Percentiles rank a stretch among this genome's conserved stretches.
Evolutionary conservation across 2,329 filamentous ascomycete genomes (phyloP).

Genomic region (Curvularia sp.): DNA sequence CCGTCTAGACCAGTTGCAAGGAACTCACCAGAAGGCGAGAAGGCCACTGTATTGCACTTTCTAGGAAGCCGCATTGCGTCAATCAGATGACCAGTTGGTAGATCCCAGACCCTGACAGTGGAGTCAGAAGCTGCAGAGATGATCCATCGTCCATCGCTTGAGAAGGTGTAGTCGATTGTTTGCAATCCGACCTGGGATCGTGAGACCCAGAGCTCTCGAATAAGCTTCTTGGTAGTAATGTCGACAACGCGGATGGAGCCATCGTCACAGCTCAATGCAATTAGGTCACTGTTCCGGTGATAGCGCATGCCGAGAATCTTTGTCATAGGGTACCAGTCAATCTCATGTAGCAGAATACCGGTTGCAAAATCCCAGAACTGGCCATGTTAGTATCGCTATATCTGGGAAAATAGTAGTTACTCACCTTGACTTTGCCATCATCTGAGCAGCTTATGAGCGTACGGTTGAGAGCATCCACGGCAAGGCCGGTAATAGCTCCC

Average conservation of each 20-base stretch:
- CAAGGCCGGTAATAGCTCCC: conserved; percentile 81
- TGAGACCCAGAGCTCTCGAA: conserved; percentile 81
- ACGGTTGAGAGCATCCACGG: conserved; percentile 89
- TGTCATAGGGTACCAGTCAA: conserved; percentile 82
- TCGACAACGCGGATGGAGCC: conserved; percentile 87
- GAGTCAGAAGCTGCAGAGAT: conserved; percentile 84
- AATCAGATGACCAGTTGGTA: conserved; percentile 93
- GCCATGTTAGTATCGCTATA: conserved; percentile 20
- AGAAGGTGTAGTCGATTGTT: conserved; percentile 68
- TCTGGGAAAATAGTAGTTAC: conserved; percentile 6
- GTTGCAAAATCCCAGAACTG: conserved; percentile 94
- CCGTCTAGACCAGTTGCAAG: conserved; percentile 87
- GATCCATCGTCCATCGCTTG: conserved; percentile 91
- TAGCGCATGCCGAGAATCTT: conserved; percentile 79
- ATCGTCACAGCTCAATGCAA: conserved; percentile 90
- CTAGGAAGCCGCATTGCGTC: conserved; percentile 84
- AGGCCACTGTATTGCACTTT: conserved; percentile 82
- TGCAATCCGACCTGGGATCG: conserved; percentile 59
- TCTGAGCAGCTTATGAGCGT: conserved; percentile 83
- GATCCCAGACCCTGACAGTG: conserved; percentile 87
- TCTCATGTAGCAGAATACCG: conserved; percentile 77
- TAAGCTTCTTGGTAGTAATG: conserved; percentile 85
- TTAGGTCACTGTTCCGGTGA: conserved; percentile 80
- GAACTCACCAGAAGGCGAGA: conserved; percentile 90
- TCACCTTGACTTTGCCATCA: conserved; percentile 84